A percentile compares a stretch with the other conserved stretches of the same genome.
phyloP scores from a whole-genome alignment of 1,284 basidiomycete species.

The Puccinia coronata region DNA sequence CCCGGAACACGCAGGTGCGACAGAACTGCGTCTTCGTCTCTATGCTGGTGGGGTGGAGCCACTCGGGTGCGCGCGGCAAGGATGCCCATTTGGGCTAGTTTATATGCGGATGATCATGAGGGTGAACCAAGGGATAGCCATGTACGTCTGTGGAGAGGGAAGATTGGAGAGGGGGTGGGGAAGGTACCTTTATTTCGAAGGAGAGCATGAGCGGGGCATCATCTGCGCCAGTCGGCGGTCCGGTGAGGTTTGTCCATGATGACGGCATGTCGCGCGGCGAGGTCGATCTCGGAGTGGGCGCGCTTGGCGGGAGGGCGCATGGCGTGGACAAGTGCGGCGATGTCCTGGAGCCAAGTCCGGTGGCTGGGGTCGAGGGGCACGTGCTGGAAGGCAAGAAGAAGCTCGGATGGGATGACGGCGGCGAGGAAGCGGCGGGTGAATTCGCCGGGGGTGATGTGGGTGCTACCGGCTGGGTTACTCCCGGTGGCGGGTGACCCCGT shows the following conservation, averaged over 20 bases:
- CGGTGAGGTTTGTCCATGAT: constrained; percentile 29
- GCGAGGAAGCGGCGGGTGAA: constrained; percentile 17
- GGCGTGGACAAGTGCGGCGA: background rate
- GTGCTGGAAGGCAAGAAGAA: background rate
- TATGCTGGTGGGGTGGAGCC: background rate
- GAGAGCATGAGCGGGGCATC: background rate
- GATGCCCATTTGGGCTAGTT: constrained; percentile 42
- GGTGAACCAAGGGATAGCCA: too few species aligned
- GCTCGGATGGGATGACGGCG: background rate
- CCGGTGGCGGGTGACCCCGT: background rate
- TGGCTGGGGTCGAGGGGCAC: background rate
- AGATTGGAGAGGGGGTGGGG: too few species aligned
- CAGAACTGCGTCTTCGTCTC: constrained; percentile 23
- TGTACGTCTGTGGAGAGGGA: too few species aligned
- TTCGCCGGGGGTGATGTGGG: too few species aligned
- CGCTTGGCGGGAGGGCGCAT: background rate
- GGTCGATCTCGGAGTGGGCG: background rate
- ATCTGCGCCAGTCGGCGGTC: background rate
- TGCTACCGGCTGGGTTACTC: too few species aligned
- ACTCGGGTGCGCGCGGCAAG: background rate
- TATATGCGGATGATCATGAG: too few species aligned
- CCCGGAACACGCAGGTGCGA: constrained; percentile 41
- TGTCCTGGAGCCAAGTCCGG: background rate
- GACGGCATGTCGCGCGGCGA: background rate
- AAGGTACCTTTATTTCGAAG: constrained; percentile 32